Evolutionary conservation across 1,284 basidiomycete genomes (phyloP), one percentile per base, ranked within the genome.

Genomic region (Schizophyllum commune): DNA sequence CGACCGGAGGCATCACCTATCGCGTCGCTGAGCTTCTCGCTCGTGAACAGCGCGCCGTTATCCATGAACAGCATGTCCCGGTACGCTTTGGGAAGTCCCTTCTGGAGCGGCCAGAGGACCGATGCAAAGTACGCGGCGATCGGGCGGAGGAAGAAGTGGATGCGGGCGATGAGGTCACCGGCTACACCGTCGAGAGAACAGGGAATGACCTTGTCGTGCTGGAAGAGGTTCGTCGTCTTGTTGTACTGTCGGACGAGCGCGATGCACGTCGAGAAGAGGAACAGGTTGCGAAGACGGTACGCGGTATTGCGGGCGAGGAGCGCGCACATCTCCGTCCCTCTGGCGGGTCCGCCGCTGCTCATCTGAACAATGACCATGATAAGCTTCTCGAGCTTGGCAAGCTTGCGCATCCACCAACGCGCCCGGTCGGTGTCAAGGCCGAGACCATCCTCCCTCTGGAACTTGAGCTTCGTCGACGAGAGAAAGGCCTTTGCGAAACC

Each of bases 151-250:
- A 1, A 74, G 9, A 0, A 62, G 65, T 0, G 73, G 68, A 4
- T 68, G 58, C 57, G 72, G 0, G 75, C 63, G 0, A 75, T 17
- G 0, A 75, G 7, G 15, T 74, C 65, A 0, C 67, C 60, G 0
- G 60, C 65, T 2, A 75, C 21, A 0, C 62, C 70, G 61, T 71
- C 67, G 0, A 75, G 52, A 0, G 65, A 60, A 39, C 72, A 71
- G 0, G 73, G 72, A n/a, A 76, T 71, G 0, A 73, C 56, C 21
- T 69, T 71, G 51, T 76, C 70, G 0, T 56, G 13, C 0, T 69
- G 65, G 0, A 62, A 66, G 0, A 71, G 9, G 0, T 64, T 52
- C 0, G 58, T 65, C 0, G 65, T 67, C 54, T 75, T 75, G 55
- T 58, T 54, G 32, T 75, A 75, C 1, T 68, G 65, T 1, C 66